Base-by-base conservation (phyloP, 805 yeast species). In the Metschnikowia borealis region DNA sequence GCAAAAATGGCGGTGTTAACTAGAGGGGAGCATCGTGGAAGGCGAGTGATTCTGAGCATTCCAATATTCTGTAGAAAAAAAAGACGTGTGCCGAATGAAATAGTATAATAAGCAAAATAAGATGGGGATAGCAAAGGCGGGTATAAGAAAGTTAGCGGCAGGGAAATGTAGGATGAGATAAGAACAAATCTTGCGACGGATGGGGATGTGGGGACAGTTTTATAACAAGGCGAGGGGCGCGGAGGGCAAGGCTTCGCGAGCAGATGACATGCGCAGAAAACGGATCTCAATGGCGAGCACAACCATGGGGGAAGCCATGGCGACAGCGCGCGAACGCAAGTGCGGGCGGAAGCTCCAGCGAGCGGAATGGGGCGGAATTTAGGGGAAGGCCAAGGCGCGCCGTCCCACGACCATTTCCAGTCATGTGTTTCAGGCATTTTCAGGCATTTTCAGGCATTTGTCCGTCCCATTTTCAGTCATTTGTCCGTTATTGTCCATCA, bases 181-280 rank as follows among this genome's bases (percentile, higher is more conserved):
- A 26, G 29, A 26, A 26, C 29, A 26, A 26, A 10, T 10, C 29
- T 8, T 26, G 29, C 11, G 29, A 26, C 15, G 35, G 42, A 33
- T 8, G 42, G 35, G n/a, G 47, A 13, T 23, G 43, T 34, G 37
- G 47, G 23, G 35, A 36, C 17, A 2, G 23, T 38, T 14, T 33
- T 45, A 37, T 44, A 44, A 21, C 35, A 23, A 13, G 8, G 10
- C 32, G 23, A 15, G 10, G 17, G 32, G 39, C 14, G 29, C 13
- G 33, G n/a, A 15, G 45, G 55, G 55, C 31, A 52, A 48, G 48
- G 50, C 51, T 52, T 47, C 49, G 55, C 55, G 55, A 52, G 53
- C 33, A 20, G 33, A 35, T 17, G 23, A 29, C 39, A 31, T 42
- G 23, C 26, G 33, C 31, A 17, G 23, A 49, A 52, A 52, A 44